Conservation (phyloP, 805 yeast genomes). For the Peterozyma toletana region DNA sequence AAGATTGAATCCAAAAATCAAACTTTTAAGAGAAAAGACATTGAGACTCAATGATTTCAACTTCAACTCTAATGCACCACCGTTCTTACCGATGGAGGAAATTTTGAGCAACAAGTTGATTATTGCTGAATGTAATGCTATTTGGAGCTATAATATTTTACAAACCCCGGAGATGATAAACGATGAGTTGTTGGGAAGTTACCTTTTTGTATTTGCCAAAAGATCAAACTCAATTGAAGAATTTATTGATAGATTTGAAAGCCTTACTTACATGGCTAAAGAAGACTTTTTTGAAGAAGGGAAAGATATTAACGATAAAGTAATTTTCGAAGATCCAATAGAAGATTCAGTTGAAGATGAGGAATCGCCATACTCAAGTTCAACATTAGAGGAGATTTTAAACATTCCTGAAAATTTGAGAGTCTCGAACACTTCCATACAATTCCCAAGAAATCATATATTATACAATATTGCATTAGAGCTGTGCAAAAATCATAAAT, state of each 20-base stretch:
- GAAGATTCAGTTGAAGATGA: constrained; percentile 10
- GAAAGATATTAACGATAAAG: constrained; percentile 11
- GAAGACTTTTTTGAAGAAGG: constrained; percentile 15
- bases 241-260: constrained; percentile 26
- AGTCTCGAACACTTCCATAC: constrained; percentile 10
- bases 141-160: constrained; percentile 52
- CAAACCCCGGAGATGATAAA: constrained; percentile 36
- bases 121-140: constrained; percentile 69
- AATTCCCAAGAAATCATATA: constrained; percentile 34
- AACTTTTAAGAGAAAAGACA: constrained; percentile 31
- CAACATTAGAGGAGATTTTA: constrained; percentile 4
- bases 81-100: constrained; percentile 58
- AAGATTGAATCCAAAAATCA: constrained; percentile 29
- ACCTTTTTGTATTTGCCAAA: constrained; percentile 37
- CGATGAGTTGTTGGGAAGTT: constrained; percentile 38
- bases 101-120: constrained; percentile 34
- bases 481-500: constrained; percentile 54
- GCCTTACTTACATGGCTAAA: constrained; percentile 23
- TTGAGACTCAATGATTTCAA: constrained; percentile 21
- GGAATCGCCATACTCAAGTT: not conserved
- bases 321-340: constrained; percentile 6
- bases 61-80: constrained; percentile 36
- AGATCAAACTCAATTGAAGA: constrained; percentile 25
- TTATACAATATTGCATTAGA: constrained; percentile 55
- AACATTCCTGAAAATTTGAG: constrained; percentile 8